A percentile compares a stretch with the other conserved stretches of the same genome.
Conservation (phyloP, 2,329 filamentous ascomycete species). For the Claviceps maximensis region DNA sequence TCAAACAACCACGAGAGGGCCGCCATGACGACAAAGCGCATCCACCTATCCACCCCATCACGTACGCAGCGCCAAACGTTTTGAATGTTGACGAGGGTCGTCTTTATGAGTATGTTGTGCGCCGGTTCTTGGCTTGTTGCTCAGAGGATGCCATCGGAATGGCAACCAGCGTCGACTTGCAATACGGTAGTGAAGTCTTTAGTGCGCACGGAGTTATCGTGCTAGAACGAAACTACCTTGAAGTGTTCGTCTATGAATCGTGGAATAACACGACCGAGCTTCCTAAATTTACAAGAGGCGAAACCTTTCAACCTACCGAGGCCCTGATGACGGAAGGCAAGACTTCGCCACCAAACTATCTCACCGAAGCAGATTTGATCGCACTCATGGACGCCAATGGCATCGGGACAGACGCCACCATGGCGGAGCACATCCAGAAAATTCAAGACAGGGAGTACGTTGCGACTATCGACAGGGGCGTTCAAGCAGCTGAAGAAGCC, state of each 20-base stretch:
- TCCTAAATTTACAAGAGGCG: conserved; percentile 65
- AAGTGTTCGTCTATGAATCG: conserved; percentile 91
- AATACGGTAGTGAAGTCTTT: conserved; percentile 75
- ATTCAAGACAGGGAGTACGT: conserved; percentile 88
- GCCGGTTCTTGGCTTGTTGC: conserved; percentile 89
- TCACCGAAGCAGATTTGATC: conserved; percentile 92
- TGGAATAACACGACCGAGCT: conserved; percentile 83
- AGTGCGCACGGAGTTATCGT: conserved; percentile 74
- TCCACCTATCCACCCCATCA: conserved; percentile 90
- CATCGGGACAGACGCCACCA: conserved; percentile 95
- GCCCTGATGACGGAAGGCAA: conserved; percentile 85
- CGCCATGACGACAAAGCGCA: conserved; percentile 92
- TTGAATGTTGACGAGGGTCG: conserved; percentile 54
- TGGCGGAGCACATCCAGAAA: conserved; percentile 96
- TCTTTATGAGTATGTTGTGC: conserved; percentile 84
- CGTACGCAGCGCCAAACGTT: conserved; percentile 58
- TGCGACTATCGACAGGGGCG: conserved; percentile 40
- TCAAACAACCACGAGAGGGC: conserved; percentile 69
- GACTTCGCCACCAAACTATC: conserved; percentile 68
- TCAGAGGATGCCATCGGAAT: conserved; percentile 85
- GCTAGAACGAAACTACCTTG: conserved; percentile 79
- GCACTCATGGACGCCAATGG: conserved; percentile 97
- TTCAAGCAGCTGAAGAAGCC: conserved; percentile 24
- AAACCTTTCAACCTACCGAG: conserved; percentile 77
- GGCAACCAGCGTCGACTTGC: conserved; percentile 70